Percentiles rank a stretch among this genome's conserved stretches.
phyloP scores from a whole-genome alignment of 2,329 filamentous ascomycete genomes.

The Juglanconis sp. region DNA sequence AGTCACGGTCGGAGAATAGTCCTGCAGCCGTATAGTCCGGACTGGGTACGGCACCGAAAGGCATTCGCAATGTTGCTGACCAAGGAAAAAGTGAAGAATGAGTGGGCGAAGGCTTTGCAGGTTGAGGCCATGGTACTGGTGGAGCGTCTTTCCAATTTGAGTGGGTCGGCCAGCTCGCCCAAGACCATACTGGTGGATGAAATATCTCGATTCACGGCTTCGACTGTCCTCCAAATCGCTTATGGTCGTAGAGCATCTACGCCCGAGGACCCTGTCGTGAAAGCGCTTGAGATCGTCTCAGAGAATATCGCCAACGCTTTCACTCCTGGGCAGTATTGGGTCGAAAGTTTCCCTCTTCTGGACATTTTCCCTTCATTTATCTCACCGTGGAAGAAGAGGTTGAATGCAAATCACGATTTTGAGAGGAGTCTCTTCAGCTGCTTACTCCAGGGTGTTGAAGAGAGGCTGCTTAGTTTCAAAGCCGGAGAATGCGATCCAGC shows the following conservation, averaged over 20 bases:
- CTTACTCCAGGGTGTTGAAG: slow-evolving; percentile 5
- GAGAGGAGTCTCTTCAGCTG: slow-evolving; percentile 4
- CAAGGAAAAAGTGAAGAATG: not conserved
- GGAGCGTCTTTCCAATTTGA: slow-evolving; percentile 1
- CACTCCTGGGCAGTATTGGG: slow-evolving; percentile 11
- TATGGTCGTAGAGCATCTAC: slow-evolving; percentile 12
- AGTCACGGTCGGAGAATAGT: slow-evolving; percentile 14
- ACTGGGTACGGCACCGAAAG: slow-evolving; percentile 9
- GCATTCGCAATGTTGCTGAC: slow-evolving; percentile 12
- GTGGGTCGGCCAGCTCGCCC: not conserved
- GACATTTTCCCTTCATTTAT: slow-evolving; percentile 3
- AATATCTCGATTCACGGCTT: slow-evolving; percentile 16
- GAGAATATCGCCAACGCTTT: slow-evolving; percentile 14
- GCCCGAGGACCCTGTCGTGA: not conserved
- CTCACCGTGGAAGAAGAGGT: slow-evolving; percentile 13
- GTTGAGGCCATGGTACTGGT: slow-evolving; percentile 12
- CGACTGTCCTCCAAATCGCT: slow-evolving; percentile 15
- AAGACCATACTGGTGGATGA: slow-evolving; percentile 2
- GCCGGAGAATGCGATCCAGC: not conserved
- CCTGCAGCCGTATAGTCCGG: slow-evolving; percentile 9
- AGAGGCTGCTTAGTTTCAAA: not conserved
- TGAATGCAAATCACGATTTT: slow-evolving; percentile 8
- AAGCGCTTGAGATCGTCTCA: slow-evolving; percentile 1
- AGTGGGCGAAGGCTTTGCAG: slow-evolving; percentile 8
- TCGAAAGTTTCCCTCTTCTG: slow-evolving; percentile 5